These are phyloP conservation scores for Quercus dentata DNA, from an alignment of 306 rosid genomes.

Conservation along the genomic window DNA sequence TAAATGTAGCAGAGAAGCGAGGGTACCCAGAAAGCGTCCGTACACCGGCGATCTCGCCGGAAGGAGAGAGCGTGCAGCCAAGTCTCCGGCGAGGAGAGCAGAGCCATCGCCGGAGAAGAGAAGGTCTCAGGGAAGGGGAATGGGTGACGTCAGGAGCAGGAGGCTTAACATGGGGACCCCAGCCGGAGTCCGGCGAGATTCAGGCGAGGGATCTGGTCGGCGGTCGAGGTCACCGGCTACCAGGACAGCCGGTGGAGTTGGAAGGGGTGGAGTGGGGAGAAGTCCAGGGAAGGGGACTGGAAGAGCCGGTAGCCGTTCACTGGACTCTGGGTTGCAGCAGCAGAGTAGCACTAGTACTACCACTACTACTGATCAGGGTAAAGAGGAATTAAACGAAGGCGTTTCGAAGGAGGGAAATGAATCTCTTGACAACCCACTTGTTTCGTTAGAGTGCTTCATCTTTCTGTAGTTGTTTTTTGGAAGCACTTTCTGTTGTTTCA, in stretches of 20 bases:
- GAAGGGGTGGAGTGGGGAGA: slow-evolving; percentile 31
- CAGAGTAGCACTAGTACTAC: neutral
- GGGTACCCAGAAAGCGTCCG: slow-evolving; percentile 48
- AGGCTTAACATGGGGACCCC: slow-evolving; percentile 29
- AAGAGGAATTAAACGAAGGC: slow-evolving; percentile 27
- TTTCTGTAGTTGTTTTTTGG: slow-evolving; percentile 53
- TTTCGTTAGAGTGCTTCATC: slow-evolving; percentile 89
- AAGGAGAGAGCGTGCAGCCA: slow-evolving; percentile 35
- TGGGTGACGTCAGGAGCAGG: slow-evolving; percentile 33
- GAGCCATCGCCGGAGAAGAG: slow-evolving; percentile 49
- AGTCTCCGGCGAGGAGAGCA: slow-evolving; percentile 36
- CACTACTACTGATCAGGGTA: neutral
- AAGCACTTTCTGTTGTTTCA: neutral
- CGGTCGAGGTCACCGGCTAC: slow-evolving; percentile 68
- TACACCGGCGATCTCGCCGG: slow-evolving; percentile 30
- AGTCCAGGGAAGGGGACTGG: slow-evolving; percentile 34
- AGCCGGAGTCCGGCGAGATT: slow-evolving; percentile 33
- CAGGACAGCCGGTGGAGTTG: slow-evolving; percentile 25
- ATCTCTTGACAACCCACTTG: slow-evolving; percentile 68
- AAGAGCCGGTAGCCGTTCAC: slow-evolving; percentile 16
- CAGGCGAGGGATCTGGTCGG: slow-evolving; percentile 33
- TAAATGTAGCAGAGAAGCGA: slow-evolving; percentile 38
- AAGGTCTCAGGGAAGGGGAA: slow-evolving; percentile 27
- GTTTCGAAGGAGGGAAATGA: slow-evolving; percentile 33
- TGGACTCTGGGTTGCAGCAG: slow-evolving; percentile 1